Conservation (phyloP, 305 asterid species). For the Euphrasia arctica region DNA sequence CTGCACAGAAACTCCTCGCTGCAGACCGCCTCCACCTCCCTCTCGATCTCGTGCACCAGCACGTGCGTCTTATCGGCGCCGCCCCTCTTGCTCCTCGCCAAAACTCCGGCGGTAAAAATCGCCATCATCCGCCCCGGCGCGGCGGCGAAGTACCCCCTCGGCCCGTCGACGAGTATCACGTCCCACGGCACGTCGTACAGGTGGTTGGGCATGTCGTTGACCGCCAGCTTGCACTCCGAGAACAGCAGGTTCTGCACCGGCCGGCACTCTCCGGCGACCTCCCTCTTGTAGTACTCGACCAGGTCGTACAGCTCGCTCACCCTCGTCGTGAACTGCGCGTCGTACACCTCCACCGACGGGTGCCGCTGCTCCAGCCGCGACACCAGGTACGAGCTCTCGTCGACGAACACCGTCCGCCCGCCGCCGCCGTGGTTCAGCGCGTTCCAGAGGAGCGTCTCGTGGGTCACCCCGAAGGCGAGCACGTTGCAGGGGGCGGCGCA, state of each 20-base stretch:
- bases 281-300: conserved; percentile 41
- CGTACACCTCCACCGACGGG: conserved; percentile 74
- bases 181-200: conserved; percentile 77
- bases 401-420: conserved; percentile 74
- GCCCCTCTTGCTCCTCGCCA: conserved; percentile 52
- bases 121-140: conserved; percentile 65
- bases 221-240: conserved; percentile 70
- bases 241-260: conserved; percentile 75
- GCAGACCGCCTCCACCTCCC: conserved; percentile 54
- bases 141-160: conserved; percentile 41
- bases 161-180: conserved; percentile 59
- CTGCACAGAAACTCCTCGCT: conserved; percentile 58
- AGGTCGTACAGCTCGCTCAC: conserved; percentile 56
- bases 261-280: conserved; percentile 47
- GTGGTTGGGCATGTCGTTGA: conserved; percentile 81
- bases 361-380: conserved; percentile 46
- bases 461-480: conserved; percentile 68
- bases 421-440: conserved; percentile 63
- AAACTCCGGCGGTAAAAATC: conserved; percentile 61
- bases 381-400: conserved; percentile 54
- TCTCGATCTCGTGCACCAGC: conserved; percentile 55
- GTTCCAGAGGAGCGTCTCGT: conserved; percentile 74
- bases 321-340: conserved; percentile 58
- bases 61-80: conserved; percentile 42
- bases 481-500: conserved; percentile 64